Evolutionary conservation across 2,329 filamentous ascomycete genomes (phyloP), one percentile per base, ranked within the genome.

Genomic region (Aspergillus felis): DNA sequence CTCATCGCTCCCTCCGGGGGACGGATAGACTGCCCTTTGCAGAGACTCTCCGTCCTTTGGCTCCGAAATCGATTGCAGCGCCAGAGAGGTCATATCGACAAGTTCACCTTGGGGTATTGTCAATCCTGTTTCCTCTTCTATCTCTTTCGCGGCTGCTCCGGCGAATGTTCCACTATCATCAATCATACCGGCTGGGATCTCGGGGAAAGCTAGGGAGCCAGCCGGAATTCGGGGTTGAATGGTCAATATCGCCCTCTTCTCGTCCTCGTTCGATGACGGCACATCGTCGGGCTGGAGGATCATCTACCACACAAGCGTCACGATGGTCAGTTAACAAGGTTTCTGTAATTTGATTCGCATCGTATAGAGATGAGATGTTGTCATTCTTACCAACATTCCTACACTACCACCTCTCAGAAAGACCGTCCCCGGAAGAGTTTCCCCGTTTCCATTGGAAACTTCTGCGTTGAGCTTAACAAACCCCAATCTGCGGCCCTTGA

Each of bases 101-200:
- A 86, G 70, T 32, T 85, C 80, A 6, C 71, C 66, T 46, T 78
- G 72, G 3, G 75, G 68, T 51, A 86, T 79, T 12, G 71, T 70
- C n/a, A 86, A 68, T 0, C 80, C 79, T 0, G 81, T 83, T 66
- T 86, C 84, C 66, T 86, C 82, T 29, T 78, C 63, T 38, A 86
- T 82, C 61, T 86, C 83, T 51, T 80, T 78, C 2, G 82, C 82
- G 0, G 84, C 84, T 9, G 75, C 79, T 6, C 83, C 82, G 0
- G 77, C 73, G 59, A 86, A 83, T 0, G 78, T 78, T 9, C 80
- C 79, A 41, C 71, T 73, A 58, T 81, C 81, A 61, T 86, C 84
- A 1, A 86, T 73, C 82, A 86, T 85, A 20, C 84, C 84, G 0
- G 84, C 84, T 2, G 84, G 84, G 8, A 86, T 78, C 65, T 86